A percentile compares a stretch with the other conserved stretches of the same genome.
Evolutionary conservation across 331 rosid species (phyloP).

Genomic region (Stylosanthes scabra): DNA sequence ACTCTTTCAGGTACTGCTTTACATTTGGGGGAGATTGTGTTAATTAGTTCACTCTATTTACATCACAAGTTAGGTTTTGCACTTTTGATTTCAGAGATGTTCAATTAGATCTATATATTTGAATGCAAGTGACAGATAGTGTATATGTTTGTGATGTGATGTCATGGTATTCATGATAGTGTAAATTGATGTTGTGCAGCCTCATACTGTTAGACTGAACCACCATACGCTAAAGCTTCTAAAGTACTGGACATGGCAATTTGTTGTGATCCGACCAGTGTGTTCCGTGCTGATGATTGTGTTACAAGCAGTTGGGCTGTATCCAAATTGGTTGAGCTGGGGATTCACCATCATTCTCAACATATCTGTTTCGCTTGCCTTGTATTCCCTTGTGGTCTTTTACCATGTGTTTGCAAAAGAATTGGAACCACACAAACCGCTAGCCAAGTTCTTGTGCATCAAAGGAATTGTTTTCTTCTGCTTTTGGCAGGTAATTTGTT

Average conservation of each 20-base stretch:
- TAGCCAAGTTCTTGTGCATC: slow-evolving; percentile 94
- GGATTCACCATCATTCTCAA: slow-evolving; percentile 82
- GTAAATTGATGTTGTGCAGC: slow-evolving; percentile 64
- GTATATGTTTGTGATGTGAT: slow-evolving; percentile 6
- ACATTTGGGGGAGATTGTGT: slow-evolving; percentile 2
- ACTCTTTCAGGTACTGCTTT: slow-evolving; percentile 72
- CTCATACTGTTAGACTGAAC: slow-evolving; percentile 69
- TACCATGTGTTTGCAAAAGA: slow-evolving; percentile 97
- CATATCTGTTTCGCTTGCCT: slow-evolving; percentile 84
- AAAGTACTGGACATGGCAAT: slow-evolving; percentile 96
- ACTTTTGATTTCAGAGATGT: background rate
- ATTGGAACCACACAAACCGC: slow-evolving; percentile 91
- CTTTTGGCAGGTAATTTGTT: slow-evolving; percentile 90
- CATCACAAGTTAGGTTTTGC: background rate
- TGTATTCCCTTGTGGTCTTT: slow-evolving; percentile 89
- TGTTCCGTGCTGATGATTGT: slow-evolving; percentile 83
- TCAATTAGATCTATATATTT: background rate
- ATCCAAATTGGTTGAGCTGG: slow-evolving; percentile 98
- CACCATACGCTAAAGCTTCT: slow-evolving; percentile 76
- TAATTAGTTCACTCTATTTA: background rate
- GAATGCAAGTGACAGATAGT: background rate
- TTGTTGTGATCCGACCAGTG: slow-evolving; percentile 86
- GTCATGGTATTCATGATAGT: slow-evolving; percentile 30
- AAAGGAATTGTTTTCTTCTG: slow-evolving; percentile 98
- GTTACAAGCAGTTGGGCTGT: slow-evolving; percentile 70